Base-by-base conservation (phyloP, 495 filamentous ascomycete species). In the Aspergillus biplanus region DNA sequence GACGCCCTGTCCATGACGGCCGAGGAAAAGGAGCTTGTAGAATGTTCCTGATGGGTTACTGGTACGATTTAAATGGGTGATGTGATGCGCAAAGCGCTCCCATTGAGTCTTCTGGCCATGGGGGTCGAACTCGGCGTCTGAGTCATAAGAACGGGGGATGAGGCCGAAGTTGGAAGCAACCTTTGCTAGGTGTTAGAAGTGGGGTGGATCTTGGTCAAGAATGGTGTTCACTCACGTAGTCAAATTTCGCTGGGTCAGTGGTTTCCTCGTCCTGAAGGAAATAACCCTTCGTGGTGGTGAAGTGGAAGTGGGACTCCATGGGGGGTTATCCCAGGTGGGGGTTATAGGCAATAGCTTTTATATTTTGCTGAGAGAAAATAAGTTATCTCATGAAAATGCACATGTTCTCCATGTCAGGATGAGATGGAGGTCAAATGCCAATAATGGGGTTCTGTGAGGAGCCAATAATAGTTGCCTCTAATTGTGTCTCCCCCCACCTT, bases 11-110 rank as follows among this genome's bases (percentile, higher is more conserved):
- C 90, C 90, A 69, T 93, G 90, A 31, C 90, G 82, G 13, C 85
- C 90, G 16, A 91, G 73, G 74, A 85, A 92, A 44, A 93, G 77
- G 0, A 93, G 80, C 64, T 89, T 90, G 68, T 90, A 91, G 31
- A 75, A 63, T 9, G 77, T 79, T 31, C 79, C 74, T 2, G 21
- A 27, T 27, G 52, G 44, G 3, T 68, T 75, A 13, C 76, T 73
- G 7, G 81, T 71, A 0, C 64, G 54, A 69, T 92, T 91, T 56
- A 90, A 70, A 0, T 69, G 57, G 8, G 75, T 59, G 33, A 92
- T 81, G 42, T 87, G 74, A 52, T 78, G 60, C 46, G 77, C 71
- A 66, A 93, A 90, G 21, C 82, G 80, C 58, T 87, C 74, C 90
- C 90, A 93, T 76, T 89, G 86, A 3, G 84, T 86, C 54, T 74